Percentiles rank a stretch among this genome's conserved stretches.
phyloP scores from a whole-genome alignment of 495 filamentous ascomycete genomes.

The Lophiostoma macrostomum region DNA sequence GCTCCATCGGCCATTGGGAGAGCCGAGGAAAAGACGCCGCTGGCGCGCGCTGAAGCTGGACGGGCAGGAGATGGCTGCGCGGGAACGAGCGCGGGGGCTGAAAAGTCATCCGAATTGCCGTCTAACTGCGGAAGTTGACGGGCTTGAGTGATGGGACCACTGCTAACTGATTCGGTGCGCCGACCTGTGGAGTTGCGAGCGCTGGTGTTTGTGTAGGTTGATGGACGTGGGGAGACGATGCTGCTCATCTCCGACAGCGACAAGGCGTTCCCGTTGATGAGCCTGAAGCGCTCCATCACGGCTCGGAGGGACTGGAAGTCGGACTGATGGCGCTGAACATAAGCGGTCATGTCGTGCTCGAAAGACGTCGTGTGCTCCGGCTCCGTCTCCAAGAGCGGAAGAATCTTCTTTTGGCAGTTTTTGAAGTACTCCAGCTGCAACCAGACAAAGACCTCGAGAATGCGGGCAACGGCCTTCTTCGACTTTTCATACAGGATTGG shows the following conservation, averaged over 20 bases:
- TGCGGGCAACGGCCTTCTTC: constrained; percentile 70
- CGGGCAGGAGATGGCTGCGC: constrained; percentile 6
- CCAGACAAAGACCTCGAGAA: constrained; percentile 74
- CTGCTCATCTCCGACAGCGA: constrained; percentile 53
- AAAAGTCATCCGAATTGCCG: constrained; percentile 21
- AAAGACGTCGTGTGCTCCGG: constrained; percentile 66
- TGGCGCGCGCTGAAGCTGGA: constrained; percentile 22
- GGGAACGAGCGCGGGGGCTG: background rate
- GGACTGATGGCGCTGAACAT: constrained; percentile 53
- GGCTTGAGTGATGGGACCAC: constrained; percentile 27
- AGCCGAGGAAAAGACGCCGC: constrained; percentile 39
- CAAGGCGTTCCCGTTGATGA: constrained; percentile 59
- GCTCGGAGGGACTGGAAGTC: constrained; percentile 65
- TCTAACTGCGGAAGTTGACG: constrained; percentile 12
- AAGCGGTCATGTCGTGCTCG: constrained; percentile 46
- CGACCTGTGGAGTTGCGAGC: constrained; percentile 37
- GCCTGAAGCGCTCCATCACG: constrained; percentile 48
- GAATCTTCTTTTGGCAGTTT: constrained; percentile 76
- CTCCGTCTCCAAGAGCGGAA: constrained; percentile 62
- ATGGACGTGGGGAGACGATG: constrained; percentile 54
- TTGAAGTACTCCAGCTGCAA: constrained; percentile 77
- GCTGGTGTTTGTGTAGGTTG: constrained; percentile 36
- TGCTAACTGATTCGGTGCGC: constrained; percentile 38
- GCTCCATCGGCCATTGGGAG: constrained; percentile 37
- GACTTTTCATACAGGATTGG: constrained; percentile 80